Percentiles rank a stretch among this genome's conserved stretches.
Evolutionary conservation across 2,329 filamentous ascomycete species (phyloP).

Genomic region (Rosellinia necatrix): DNA sequence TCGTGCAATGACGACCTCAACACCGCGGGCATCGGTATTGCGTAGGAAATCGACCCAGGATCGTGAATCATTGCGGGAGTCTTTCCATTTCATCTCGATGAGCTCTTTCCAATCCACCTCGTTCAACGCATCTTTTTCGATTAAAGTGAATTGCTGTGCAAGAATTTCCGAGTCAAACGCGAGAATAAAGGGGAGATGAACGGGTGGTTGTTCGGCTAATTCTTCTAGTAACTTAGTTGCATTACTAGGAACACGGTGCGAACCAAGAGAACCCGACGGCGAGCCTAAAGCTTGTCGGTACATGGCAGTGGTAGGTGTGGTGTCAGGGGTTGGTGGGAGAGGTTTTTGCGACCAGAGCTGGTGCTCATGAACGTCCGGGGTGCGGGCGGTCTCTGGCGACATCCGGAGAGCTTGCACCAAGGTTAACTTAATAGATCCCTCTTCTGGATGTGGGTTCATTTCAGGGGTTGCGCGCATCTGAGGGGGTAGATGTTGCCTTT

Average conservation of each 20-base stretch:
- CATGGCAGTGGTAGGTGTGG: constrained; percentile 50
- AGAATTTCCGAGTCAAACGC: constrained; percentile 79
- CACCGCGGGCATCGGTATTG: constrained; percentile 71
- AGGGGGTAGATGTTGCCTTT: constrained; percentile 21
- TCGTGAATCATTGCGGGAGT: constrained; percentile 65
- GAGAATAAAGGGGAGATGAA: constrained; percentile 78
- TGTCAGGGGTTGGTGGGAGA: constrained; percentile 55
- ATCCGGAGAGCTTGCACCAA: constrained; percentile 53
- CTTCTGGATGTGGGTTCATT: constrained; percentile 26
- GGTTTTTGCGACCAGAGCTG: constrained; percentile 51
- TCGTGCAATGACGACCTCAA: constrained; percentile 82
- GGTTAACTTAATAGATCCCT: constrained; percentile 51
- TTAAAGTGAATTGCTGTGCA: constrained; percentile 82
- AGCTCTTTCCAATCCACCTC: constrained; percentile 89
- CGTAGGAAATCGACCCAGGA: constrained; percentile 85
- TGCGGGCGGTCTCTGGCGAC: constrained; percentile 45
- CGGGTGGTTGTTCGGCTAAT: constrained; percentile 47
- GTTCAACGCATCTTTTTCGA: constrained; percentile 83
- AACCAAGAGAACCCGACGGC: constrained; percentile 40
- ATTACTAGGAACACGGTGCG: constrained; percentile 45
- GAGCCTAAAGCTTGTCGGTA: constrained; percentile 42
- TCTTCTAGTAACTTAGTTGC: constrained; percentile 40
- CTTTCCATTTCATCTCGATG: constrained; percentile 82
- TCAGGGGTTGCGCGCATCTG: constrained; percentile 9
- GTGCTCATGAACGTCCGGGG: constrained; percentile 47